Evolutionary conservation across 371 early-diverging fungal species (phyloP), one percentile per base, ranked within the genome.

Genomic region (Haplosporangium sp.): DNA sequence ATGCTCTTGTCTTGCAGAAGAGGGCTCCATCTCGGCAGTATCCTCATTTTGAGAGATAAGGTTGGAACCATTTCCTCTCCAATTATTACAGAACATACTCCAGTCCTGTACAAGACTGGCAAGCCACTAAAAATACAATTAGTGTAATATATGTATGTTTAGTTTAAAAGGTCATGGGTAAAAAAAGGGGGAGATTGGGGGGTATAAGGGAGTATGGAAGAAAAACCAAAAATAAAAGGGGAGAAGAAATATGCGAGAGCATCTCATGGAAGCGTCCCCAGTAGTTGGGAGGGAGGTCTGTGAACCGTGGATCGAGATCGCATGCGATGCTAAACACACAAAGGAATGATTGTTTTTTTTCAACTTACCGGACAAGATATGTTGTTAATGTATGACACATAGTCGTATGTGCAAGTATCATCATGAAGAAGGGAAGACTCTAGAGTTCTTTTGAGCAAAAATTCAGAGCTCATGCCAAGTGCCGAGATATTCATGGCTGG

Each of bases 361-460:
- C n/a, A 55, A 71, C 75, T 64, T 81, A 81, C 81, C n/a, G 68
- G 69, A 19, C 75, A 71, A 5, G 81, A 81, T 61, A 81, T 61
- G 47, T 74, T 74, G 75, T 81, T 52, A 20, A 81, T 48, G 38
- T 81, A 71, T 27, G 74, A 81, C 2, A 81, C 58, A 39, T 81
- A 81, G 63, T 81, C 75, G 37, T 74, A 81, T 5, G 75, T 48
- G 62, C 74, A 74, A 13, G 47, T 44, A 17, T 38, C 35, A 40
- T 74, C 74, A 15, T 63, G 61, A 2, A 81, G 65, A 27, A 81
- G 58, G 0, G 81, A 81, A 1, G 63, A 68, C 2, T 74, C 71
- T 3, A 81, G 65, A 19, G 75, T 74, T 9, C 65, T 34, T 62
- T 60, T 65, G 15, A 81, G 68, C 38, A 74, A 45, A 9, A 27